Conservation (phyloP, 208 protist species). For the Trypanosoma avium region DNA sequence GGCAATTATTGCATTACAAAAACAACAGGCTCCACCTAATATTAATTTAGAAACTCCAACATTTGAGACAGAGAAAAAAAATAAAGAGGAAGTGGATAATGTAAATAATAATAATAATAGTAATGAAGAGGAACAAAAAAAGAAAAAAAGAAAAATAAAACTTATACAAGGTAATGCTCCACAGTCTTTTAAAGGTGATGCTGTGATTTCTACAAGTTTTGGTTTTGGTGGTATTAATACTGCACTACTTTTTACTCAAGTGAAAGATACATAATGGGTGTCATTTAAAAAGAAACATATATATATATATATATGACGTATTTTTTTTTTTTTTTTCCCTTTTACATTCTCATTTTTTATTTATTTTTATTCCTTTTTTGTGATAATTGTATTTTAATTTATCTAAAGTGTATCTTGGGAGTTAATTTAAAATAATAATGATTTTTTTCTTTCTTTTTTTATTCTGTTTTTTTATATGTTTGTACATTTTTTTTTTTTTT, state of each 20-base stretch:
- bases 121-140: too few species aligned
- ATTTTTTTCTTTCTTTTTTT: conserved; percentile 1
- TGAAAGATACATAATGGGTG: background rate
- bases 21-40: conserved; percentile 86
- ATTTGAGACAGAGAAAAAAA: too few species aligned
- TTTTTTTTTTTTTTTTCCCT: conserved; percentile 18
- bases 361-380: background rate
- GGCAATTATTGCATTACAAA: conserved; percentile 73
- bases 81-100: too few species aligned
- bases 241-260: conserved; percentile 74
- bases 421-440: too few species aligned
- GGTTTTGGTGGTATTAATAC: conserved; percentile 97
- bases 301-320: background rate
- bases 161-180: conserved; percentile 24
- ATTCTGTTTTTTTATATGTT: conserved; percentile 3
- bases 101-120: too few species aligned
- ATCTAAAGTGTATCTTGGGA: too few species aligned
- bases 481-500: conserved; percentile 11
- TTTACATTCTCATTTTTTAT: too few species aligned
- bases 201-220: conserved; percentile 95
- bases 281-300: background rate
- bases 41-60: conserved; percentile 86
- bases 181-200: conserved; percentile 32
- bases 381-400: conserved; percentile 2
- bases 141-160: too few species aligned